phyloP scores from a whole-genome alignment of 2,329 filamentous ascomycete genomes.

The Graphilbum ipis-grandicollis region DNA sequence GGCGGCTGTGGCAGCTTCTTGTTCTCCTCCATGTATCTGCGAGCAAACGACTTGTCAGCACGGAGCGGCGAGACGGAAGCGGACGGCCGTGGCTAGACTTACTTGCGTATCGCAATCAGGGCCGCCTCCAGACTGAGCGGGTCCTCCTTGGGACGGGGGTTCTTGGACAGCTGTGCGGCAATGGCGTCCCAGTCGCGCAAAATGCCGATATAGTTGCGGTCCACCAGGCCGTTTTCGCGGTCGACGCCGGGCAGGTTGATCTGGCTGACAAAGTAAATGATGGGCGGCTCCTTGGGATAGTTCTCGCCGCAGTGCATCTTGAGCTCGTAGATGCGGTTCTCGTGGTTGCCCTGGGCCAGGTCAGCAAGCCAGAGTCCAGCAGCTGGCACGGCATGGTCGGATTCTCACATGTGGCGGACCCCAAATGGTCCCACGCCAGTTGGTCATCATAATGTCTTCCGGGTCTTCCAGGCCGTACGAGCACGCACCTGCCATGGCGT shows the following conservation, averaged over 20 bases:
- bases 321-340: slow-evolving; percentile 97
- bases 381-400: not conserved
- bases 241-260: slow-evolving; percentile 96
- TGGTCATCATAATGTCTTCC: slow-evolving; percentile 89
- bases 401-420: slow-evolving; percentile 77
- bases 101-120: slow-evolving; percentile 18
- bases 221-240: slow-evolving; percentile 62
- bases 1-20: slow-evolving; percentile 92
- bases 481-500: slow-evolving; percentile 57
- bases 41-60: not conserved
- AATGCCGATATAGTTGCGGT: slow-evolving; percentile 68
- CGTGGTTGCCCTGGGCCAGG: slow-evolving; percentile 55
- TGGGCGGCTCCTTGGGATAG: slow-evolving; percentile 79
- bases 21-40: slow-evolving; percentile 85
- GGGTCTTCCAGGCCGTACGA: slow-evolving; percentile 91
- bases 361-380: not conserved
- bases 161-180: slow-evolving; percentile 55
- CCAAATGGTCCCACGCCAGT: slow-evolving; percentile 97
- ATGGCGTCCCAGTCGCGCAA: slow-evolving; percentile 82
- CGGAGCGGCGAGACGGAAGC: too few species aligned
- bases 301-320: slow-evolving; percentile 86
- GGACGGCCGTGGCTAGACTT: too few species aligned
- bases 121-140: slow-evolving; percentile 18
- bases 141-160: slow-evolving; percentile 16
- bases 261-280: slow-evolving; percentile 82